Percentiles rank a stretch among this genome's conserved stretches.
phyloP scores from a whole-genome alignment of 2,329 filamentous ascomycete species.

The Colletotrichum salicis region DNA sequence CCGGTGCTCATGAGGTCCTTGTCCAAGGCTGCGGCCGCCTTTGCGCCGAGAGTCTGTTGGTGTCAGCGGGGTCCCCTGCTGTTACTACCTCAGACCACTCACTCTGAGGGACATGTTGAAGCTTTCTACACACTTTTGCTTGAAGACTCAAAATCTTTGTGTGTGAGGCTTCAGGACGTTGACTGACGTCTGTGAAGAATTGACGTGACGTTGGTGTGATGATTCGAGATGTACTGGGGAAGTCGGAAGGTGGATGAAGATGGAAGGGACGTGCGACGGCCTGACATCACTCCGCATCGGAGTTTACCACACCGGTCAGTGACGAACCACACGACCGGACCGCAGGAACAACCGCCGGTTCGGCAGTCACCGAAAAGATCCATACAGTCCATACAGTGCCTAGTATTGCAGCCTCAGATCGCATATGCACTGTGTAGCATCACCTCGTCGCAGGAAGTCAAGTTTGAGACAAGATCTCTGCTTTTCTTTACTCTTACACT shows the following conservation, averaged over 20 bases:
- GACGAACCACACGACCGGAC: conserved; percentile 21
- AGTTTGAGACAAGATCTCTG: too few species aligned
- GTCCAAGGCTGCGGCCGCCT: conserved; percentile 89
- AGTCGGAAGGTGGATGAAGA: conserved; percentile 11
- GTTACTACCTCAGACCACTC: conserved; percentile 34
- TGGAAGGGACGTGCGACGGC: conserved; percentile 26
- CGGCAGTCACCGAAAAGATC: neutral
- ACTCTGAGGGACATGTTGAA: conserved; percentile 37
- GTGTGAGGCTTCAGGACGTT: neutral
- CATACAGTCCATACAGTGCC: neutral
- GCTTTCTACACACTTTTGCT: neutral
- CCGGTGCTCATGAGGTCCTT: conserved; percentile 90
- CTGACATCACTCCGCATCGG: conserved; percentile 39
- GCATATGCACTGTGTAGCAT: too few species aligned
- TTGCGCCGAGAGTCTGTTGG: conserved; percentile 82
- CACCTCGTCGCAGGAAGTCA: too few species aligned
- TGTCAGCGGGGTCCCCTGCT: neutral
- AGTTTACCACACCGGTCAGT: conserved; percentile 13
- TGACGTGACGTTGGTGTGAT: conserved; percentile 17
- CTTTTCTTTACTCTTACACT: too few species aligned
- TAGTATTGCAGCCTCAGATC: neutral
- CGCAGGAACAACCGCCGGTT: conserved; percentile 5
- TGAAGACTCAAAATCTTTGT: neutral
- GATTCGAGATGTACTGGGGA: neutral
- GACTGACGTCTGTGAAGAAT: neutral